phyloP scores from a whole-genome alignment of 345 rosid genomes.

The Aethionema arabicum region DNA sequence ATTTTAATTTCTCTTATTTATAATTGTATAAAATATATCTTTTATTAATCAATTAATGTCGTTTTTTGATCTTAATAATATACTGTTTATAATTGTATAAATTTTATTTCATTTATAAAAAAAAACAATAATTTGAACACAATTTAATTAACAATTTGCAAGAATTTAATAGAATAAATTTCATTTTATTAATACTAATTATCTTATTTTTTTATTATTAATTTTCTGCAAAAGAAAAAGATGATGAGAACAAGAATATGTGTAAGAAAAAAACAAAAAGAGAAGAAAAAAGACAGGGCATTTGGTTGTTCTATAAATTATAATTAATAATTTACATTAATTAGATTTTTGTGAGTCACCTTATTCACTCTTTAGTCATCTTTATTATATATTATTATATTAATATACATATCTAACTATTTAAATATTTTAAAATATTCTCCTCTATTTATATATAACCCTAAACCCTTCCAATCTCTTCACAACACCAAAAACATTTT shows the following conservation, averaged over 20 bases:
- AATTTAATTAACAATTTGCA: too few species aligned
- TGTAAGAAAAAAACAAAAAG: constrained; percentile 38
- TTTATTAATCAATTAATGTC: too few species aligned
- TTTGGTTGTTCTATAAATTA: constrained; percentile 14
- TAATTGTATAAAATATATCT: too few species aligned
- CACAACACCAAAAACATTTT: constrained; percentile 25
- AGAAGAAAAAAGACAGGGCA: constrained; percentile 15
- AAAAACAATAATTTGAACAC: too few species aligned
- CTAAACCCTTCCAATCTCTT: constrained; percentile 10
- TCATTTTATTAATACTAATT: too few species aligned
- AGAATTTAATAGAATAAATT: too few species aligned
- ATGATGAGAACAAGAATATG: constrained; percentile 35
- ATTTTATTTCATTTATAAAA: too few species aligned
- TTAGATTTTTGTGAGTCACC: constrained; percentile 15
- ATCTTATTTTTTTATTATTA: background rate
- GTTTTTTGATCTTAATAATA: too few species aligned
- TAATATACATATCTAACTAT: background rate
- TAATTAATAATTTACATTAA: background rate
- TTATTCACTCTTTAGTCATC: constrained; percentile 8
- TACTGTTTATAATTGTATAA: too few species aligned
- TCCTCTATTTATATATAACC: constrained; percentile 26
- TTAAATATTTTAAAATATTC: background rate
- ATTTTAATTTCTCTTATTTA: background rate
- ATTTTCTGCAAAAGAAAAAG: constrained; percentile 25
- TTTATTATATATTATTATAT: constrained; percentile 11